Base-by-base conservation (phyloP, 768 basidiomycete species). In the Xanthoconium purpureum region DNA sequence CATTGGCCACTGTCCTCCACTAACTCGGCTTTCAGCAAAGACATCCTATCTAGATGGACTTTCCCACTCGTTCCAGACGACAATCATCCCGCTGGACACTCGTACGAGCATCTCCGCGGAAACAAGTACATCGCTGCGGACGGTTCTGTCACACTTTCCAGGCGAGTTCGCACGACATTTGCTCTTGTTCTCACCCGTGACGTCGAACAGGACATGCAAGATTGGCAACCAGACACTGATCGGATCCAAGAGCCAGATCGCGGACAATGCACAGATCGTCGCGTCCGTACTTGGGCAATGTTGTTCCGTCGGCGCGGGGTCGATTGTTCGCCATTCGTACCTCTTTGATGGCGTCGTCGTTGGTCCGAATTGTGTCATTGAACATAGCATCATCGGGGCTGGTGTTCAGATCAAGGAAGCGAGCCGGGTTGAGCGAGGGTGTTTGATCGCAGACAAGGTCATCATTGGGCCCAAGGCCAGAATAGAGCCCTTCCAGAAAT, bases 11-110 rank as follows among this genome's bases (percentile, higher is more conserved):
- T 14, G 17, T 24, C 33, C 29, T 24, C 42, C 20, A 24, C 47
- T 61, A 8, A 54, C 8, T 28, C 50, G 54, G 36, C 39, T 48
- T 50, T 20, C 66, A 96, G 94, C 75, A 91, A 93, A 72, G 94
- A 98, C 64, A 92, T 99, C 47, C 74, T 98, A 32, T 84, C 92
- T 43, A 80, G 97, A 62, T 94, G 94, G 90, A 91, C 92, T 6
- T 98, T 96, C 75, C 97, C 97, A 2, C 77, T 98, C 10, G 94
- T 94, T 6, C 96, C 96, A 10, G 97, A 98, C 68, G 87, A 95
- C 69, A 92, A 94, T 71, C 84, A 94, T 63, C 94, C 93, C 3
- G 82, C 87, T 14, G 87, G 87, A 7, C 85, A 89, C 54, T 67
- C 78, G 37, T 98, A 98, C 68, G 91, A 96, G 67, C 86, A 94